Evolutionary conservation across 176 grass and related monocot species (phyloP), one percentile per base, ranked within the genome.

Genomic region (Paspalum vaginatum): DNA sequence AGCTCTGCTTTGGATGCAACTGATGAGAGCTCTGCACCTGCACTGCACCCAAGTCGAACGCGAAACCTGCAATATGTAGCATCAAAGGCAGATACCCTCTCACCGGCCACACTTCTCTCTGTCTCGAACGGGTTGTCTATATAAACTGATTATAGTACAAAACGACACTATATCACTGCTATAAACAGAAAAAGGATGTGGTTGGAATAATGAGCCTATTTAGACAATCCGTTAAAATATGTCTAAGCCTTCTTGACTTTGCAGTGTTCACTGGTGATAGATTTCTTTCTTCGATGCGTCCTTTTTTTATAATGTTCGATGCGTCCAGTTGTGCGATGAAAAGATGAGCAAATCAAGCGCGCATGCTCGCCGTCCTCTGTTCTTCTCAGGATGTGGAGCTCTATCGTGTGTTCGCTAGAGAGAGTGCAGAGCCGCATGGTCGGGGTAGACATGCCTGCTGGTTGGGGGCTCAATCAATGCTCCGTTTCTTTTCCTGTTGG

Each of bases 1-100:
- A 83, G 79, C 65, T 65, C 66, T 78, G 59, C 74, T 79, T 88
- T 88, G 67, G 74, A 72, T 83, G 79, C 47, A 65, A 78, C 79
- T 82, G 54, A 32, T 3, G 32, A 32, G 32, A 87, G 8, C 73
- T 76, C 40, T 49, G 60, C 60, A 67, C 58, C 40, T 49, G 60
- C 60, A 67, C 58, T 63, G 75, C 43, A 48, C 74, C 74, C 56
- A 47, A 61, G 25, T 24, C 48, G 43, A 77, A 63, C 75, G 75
- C 25, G 47, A 65, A 65, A 39, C 60, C 60, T 11, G 76, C 76
- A 63, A 65, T 52, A n/a, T 67, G 77, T 43, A 54, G 61, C 62
- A 43, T 53, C 48, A 54, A 79, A 25, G 62, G 48, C 32, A 24
- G 61, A 32, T 70, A 27, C 2, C 4, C 4, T 37, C 17, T 49